Evolutionary conservation across 1,139 yeast species (phyloP), one percentile per base, ranked within the genome.

Genomic region (Diutina scorzettiae): DNA sequence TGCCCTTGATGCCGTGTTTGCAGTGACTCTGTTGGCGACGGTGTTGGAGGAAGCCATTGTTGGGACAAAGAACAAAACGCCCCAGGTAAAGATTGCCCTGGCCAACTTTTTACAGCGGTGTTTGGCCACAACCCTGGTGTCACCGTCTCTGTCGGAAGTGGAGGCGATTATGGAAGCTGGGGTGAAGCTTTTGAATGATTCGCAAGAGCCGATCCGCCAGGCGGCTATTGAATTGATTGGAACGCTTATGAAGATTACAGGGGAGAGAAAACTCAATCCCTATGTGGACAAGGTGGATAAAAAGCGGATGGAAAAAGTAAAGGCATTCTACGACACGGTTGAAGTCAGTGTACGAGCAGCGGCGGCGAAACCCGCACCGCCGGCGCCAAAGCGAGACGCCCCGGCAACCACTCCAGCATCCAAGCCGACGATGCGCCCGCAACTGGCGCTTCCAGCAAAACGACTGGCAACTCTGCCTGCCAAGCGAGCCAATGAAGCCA

Each of bases 131-230:
- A 70, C 85, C 0, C 58, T 57, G 11, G 50, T 51, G 1, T 57
- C 74, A 0, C 93, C 93, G 1, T 61, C 63, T 6, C 55, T 65
- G 4, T 50, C 62, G 2, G 86, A 82, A 47, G 59, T 78, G 39
- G 82, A 78, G 47, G 53, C 57, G 8, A 76, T 82, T 11, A 73
- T 78, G 66, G 73, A 64, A 2, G 58, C 62, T 2, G 74, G 76
- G 2, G 68, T 72, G 7, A 82, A 81, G 53, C 64, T 85, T 17
- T 71, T 87, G 32, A 68, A 75, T 43, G 98, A 91, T 49, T 80
- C 95, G 0, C 86, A 82, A 55, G 95, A 86, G 45, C 86, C 93
- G 1, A 81, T 86, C 1, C 74, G 98, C 55, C 76, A 80, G 44
- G 78, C 81, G 1, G 82, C 91, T 0, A 81, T 89, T 32, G 87